Conservation (phyloP, 2,329 filamentous ascomycete species). For the Penicillium rolfsii region DNA sequence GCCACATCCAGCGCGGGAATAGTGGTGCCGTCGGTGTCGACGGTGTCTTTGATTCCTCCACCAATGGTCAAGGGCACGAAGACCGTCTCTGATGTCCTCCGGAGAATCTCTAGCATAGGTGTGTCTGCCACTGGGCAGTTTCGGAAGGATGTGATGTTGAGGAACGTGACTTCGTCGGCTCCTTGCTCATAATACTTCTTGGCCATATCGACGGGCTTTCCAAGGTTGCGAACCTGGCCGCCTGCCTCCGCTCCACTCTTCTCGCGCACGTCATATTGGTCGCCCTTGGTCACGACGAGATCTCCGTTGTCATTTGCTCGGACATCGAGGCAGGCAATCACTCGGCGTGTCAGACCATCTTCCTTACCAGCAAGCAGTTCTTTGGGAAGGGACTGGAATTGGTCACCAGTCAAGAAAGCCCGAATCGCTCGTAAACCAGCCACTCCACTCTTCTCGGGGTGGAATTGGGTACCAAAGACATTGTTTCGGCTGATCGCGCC, state of each 20-base stretch:
- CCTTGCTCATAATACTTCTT: slow-evolving; percentile 93
- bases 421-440: slow-evolving; percentile 83
- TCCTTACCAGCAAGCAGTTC: slow-evolving; percentile 26
- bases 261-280: slow-evolving; percentile 97
- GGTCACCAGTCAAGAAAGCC: slow-evolving; percentile 79
- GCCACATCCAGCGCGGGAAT: slow-evolving; percentile 92
- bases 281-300: slow-evolving; percentile 95
- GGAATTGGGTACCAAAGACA: slow-evolving; percentile 90
- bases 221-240: slow-evolving; percentile 80
- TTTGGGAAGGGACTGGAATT: slow-evolving; percentile 56
- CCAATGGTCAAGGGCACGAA: slow-evolving; percentile 96
- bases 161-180: slow-evolving; percentile 93
- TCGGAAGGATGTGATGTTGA: slow-evolving; percentile 98
- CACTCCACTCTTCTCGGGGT: slow-evolving; percentile 94
- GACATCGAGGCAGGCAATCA: slow-evolving; percentile 96
- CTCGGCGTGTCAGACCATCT: slow-evolving; percentile 81
- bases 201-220: slow-evolving; percentile 95
- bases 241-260: slow-evolving; percentile 65
- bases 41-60: slow-evolving; percentile 89
- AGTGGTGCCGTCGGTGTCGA: slow-evolving; percentile 82
- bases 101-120: slow-evolving; percentile 93
- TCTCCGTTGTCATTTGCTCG: slow-evolving; percentile 92
- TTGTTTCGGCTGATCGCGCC: slow-evolving; percentile 86
- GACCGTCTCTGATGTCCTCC: slow-evolving; percentile 82
- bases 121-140: slow-evolving; percentile 90